Conservation (phyloP, 352 stramenopile genomes). For the Lagenidium giganteum region DNA sequence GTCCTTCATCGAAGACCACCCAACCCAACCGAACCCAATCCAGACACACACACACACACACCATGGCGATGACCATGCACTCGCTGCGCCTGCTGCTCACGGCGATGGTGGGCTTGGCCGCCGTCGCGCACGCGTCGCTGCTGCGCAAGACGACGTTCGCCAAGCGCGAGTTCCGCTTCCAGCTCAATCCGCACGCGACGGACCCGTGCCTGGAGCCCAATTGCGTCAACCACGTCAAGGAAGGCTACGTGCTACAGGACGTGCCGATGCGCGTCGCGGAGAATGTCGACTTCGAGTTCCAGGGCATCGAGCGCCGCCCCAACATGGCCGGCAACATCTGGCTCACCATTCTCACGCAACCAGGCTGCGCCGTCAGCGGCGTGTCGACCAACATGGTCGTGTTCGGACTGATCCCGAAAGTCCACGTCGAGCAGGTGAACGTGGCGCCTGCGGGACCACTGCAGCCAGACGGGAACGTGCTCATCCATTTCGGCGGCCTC, state of each 20-base stretch:
- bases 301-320: constrained; percentile 25
- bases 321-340: constrained; percentile 29
- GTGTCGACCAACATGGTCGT: constrained; percentile 27
- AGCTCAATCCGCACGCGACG: constrained; percentile 30
- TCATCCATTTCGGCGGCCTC: constrained; percentile 47
- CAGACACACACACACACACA: too few species aligned
- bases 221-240: constrained; percentile 50
- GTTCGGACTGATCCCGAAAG: too few species aligned
- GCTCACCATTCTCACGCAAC: constrained; percentile 41
- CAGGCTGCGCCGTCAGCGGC: constrained; percentile 37
- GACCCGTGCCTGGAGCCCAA: constrained; percentile 26
- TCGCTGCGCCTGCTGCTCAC: too few species aligned
- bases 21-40: too few species aligned
- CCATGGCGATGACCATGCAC: too few species aligned
- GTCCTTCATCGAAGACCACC: too few species aligned
- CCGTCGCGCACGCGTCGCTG: too few species aligned
- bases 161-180: constrained; percentile 23
- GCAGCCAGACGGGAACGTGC: constrained; percentile 24
- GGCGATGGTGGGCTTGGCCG: too few species aligned
- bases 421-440: too few species aligned
- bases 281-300: constrained; percentile 28
- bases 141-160: too few species aligned
- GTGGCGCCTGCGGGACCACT: too few species aligned
- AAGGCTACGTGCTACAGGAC: constrained; percentile 39
- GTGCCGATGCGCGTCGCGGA: constrained; percentile 30